phyloP scores from a whole-genome alignment of 345 rosid genomes.

The Lepidium africanum region DNA sequence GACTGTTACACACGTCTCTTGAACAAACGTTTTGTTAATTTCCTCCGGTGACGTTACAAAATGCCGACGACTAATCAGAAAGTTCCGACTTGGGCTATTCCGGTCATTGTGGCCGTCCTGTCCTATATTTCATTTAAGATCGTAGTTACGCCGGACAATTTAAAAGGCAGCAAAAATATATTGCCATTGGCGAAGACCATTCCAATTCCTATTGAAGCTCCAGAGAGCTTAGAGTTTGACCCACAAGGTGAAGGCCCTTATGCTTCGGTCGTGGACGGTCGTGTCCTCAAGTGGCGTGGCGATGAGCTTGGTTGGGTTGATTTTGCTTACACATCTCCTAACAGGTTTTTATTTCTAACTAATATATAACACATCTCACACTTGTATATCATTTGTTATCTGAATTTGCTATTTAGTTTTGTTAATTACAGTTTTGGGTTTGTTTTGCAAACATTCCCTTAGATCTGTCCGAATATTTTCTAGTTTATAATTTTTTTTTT shows the following conservation, averaged over 20 bases:
- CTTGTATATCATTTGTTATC: too few species aligned
- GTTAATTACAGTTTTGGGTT: too few species aligned
- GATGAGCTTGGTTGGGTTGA: constrained; percentile 45
- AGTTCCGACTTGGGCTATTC: background rate
- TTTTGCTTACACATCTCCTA: constrained; percentile 50
- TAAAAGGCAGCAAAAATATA: constrained; percentile 4
- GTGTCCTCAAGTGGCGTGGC: constrained; percentile 37
- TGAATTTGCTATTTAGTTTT: too few species aligned
- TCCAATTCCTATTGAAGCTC: constrained; percentile 14
- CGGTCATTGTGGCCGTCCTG: constrained; percentile 5
- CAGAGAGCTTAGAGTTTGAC: constrained; percentile 29
- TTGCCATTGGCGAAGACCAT: constrained; percentile 17
- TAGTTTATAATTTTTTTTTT: too few species aligned
- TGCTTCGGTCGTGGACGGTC: constrained; percentile 59
- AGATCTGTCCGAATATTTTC: too few species aligned
- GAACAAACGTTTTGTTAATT: too few species aligned
- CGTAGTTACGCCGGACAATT: background rate
- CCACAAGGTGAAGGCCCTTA: constrained; percentile 38
- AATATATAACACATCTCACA: too few species aligned
- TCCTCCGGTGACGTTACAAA: too few species aligned
- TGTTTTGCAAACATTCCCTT: too few species aligned
- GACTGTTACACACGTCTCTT: too few species aligned
- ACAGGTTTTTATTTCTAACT: constrained; percentile 24
- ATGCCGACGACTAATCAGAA: background rate
- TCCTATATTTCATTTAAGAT: too few species aligned